Conservation (phyloP, 1,139 yeast genomes). For the Geotrichum citri-aurantii region DNA sequence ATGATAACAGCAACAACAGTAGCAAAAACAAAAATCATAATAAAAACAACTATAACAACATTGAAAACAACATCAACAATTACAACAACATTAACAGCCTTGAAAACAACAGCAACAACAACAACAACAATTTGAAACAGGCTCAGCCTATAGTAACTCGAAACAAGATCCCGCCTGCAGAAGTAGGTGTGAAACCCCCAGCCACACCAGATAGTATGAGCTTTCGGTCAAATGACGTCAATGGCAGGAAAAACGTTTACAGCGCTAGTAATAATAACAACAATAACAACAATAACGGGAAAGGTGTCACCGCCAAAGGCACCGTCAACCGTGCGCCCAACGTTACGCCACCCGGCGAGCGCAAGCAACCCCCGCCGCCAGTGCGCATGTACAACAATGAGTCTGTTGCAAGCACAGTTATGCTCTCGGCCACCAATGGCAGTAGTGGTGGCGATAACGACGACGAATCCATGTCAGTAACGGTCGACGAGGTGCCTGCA, state of each 20-base stretch:
- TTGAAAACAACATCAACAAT: no score
- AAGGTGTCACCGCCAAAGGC: background rate
- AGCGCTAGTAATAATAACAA: background rate
- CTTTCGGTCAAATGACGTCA: background rate
- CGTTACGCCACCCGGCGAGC: background rate
- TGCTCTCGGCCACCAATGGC: slow-evolving; percentile 6
- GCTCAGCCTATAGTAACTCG: background rate
- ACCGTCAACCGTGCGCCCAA: background rate
- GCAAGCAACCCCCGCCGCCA: slow-evolving; percentile 26
- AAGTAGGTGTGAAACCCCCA: background rate
- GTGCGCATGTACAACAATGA: slow-evolving; percentile 24
- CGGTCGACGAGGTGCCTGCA: background rate
- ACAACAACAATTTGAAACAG: background rate
- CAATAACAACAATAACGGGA: background rate
- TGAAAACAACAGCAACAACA: no score
- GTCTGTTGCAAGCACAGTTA: background rate
- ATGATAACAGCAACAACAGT: background rate
- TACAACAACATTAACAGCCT: no score
- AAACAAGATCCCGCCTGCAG: background rate
- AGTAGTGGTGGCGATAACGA: slow-evolving; percentile 2
- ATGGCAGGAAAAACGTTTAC: background rate
- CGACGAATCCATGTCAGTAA: slow-evolving; percentile 3
- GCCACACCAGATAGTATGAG: background rate
- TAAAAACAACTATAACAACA: no score
- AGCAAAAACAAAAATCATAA: no score